Evolutionary conservation across 164 flowering plant genomes (phyloP), one percentile per base, ranked within the genome.

Genomic region (Magnolia kwangsiensis): DNA sequence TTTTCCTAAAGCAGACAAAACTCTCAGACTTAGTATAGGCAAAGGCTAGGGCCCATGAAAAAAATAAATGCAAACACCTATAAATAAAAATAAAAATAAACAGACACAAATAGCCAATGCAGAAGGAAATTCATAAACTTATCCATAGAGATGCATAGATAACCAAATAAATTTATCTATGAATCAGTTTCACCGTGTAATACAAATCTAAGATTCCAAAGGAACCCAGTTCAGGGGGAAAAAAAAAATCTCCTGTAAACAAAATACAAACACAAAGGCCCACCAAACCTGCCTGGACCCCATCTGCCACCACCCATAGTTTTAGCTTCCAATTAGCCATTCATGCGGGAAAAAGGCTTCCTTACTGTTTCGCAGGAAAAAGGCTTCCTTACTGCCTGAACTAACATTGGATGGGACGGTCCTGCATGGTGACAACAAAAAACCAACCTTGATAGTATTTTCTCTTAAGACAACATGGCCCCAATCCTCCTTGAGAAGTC

Each of bases 401-500:
- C 7, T 64, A n/a, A 16, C 58, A 64, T 19, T 4, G 65, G 10
- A n/a, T 10, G 20, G 29, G 7, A 16, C 45, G 45, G 49, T 37
- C n/a, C 11, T 45, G 18, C 69, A 63, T 8, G 63, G 16, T 20
- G 21, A n/a, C 21, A 20, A 19, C 1, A 8, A 61, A 1, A 51
- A 65, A 55, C 13, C 63, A 65, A 63, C 50, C 27, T 27, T 9
- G 23, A 64, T 50, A 51, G 27, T 64, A 4, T 55, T 37, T 55
- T 16, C 24, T 50, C 65, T 80, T 74, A 82, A 19, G 84, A 80
- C 27, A 84, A 72, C 81, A 84, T 74, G 37, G 86, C 92, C 23
- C 95, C 95, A 74, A 92, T 85, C 82, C 86, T 91, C 84, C 91
- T 90, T 23, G 90, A 96, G 84, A 90, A 91, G 79, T 91, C 97